Percentiles rank a stretch among this genome's conserved stretches.
Evolutionary conservation across 768 basidiomycete species (phyloP).

Genomic region (Termitomyces heimii): DNA sequence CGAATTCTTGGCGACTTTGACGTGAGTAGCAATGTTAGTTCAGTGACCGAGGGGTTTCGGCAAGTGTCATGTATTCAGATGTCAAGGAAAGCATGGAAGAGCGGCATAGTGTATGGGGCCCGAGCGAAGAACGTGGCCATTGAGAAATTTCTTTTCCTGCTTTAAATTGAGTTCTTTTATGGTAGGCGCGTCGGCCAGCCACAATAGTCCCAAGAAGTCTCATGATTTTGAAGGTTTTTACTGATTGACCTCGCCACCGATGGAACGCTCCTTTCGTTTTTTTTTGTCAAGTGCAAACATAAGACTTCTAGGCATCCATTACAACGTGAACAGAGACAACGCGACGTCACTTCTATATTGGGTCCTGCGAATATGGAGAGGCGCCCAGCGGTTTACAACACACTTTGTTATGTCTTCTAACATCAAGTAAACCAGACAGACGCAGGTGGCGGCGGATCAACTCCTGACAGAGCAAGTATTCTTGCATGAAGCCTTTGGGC

Average conservation of each 20-base stretch:
- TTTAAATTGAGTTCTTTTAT: neutral
- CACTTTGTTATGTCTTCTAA: too few relatives aligned
- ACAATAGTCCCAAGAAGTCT: neutral
- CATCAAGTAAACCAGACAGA: too few relatives aligned
- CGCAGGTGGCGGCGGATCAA: too few relatives aligned
- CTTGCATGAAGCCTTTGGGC: too few relatives aligned
- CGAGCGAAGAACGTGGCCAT: neutral
- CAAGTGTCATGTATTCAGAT: neutral
- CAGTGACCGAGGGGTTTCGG: too few relatives aligned
- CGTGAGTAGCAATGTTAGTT: neutral
- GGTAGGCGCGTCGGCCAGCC: neutral
- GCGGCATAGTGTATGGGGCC: neutral
- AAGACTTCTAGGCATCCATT: neutral
- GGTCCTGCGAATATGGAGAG: too few relatives aligned
- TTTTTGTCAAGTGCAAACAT: neutral
- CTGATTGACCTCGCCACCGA: neutral
- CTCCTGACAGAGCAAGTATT: too few relatives aligned
- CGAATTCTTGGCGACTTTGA: neutral
- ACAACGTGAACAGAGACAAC: too few relatives aligned
- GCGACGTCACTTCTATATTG: too few relatives aligned
- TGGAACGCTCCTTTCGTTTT: neutral
- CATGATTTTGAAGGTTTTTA: too few relatives aligned
- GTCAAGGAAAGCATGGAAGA: neutral
- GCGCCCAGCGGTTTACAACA: too few relatives aligned
- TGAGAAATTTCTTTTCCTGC: neutral